Base-by-base conservation (phyloP, 139 green algal species). In the Coelastrella sp. region DNA sequence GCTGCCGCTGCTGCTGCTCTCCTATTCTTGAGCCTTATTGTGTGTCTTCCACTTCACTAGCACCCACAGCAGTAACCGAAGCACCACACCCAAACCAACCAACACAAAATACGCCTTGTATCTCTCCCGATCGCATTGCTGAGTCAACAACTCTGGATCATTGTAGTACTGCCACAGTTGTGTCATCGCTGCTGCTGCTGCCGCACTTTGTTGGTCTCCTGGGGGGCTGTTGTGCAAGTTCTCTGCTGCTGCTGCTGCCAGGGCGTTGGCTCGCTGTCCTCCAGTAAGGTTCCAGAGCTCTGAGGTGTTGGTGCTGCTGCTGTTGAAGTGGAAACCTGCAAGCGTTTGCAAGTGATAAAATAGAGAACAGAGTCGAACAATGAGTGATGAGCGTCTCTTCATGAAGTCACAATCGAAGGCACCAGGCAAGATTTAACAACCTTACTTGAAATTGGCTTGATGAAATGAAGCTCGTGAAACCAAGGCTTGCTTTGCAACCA, bases 111-210 rank as follows among this genome's bases (percentile, higher is more conserved):
- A 66, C 7, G 68, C 83, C 66, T n/a, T 64, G 14, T 20, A 20
- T 11, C 47, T 10, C 19, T 81, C 4, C 20, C 6, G 10, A 13
- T 13, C 14, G 14, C 83, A 89, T 11, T 73, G 13, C 6, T 47
- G 10, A 17, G 54, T 7, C 66, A 89, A 17, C 16, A 68, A 5
- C 13, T 66, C 47, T 32, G 83, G 83, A 17, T 54, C 16, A 17
- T 71, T 71, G 65, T 80, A 80, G 68, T 73, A 89, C 83, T 81
- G 68, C 83, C 83, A 89, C 23, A 89, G 54, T 32, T 89, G 83
- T 10, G 83, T 80, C 54, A 80, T 56, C 1, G 83, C 83, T 32
- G 83, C 83, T 66, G 47, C 65, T 57, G 83, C 83, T 32, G 83
- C 83, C 14, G 83, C 83, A 10, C 32, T 68, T 11, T n/a, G 7